These are phyloP conservation scores for Cornus controversa DNA, from an alignment of 148 eudicot species.

Conservation along the genomic window DNA sequence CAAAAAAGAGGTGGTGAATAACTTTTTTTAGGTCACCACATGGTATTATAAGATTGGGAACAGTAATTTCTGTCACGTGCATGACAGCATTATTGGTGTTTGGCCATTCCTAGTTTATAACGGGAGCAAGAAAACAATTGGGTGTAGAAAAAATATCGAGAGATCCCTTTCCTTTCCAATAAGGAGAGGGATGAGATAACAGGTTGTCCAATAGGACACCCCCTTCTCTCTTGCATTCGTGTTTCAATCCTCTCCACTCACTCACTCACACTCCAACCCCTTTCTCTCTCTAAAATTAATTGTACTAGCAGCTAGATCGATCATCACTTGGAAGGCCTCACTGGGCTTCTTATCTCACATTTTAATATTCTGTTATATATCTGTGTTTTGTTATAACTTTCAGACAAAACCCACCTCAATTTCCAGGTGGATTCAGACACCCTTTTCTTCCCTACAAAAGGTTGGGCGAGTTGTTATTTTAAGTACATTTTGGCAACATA, in stretches of 20 bases:
- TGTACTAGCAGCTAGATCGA: not conserved
- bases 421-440: slow-evolving; percentile 34
- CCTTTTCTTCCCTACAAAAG: slow-evolving; percentile 15
- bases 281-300: slow-evolving; percentile 1
- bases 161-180: slow-evolving; percentile 21
- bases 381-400: slow-evolving; percentile 14
- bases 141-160: not conserved
- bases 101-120: slow-evolving; percentile 21
- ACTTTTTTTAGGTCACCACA: too few relatives aligned
- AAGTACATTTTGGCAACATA: slow-evolving; percentile 3
- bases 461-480: slow-evolving; percentile 9
- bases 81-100: slow-evolving; percentile 27
- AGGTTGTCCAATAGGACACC: slow-evolving; percentile 14
- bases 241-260: slow-evolving; percentile 39
- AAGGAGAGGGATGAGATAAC: slow-evolving; percentile 25
- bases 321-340: too few relatives aligned
- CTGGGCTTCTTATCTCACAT: not conserved
- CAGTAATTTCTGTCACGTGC: slow-evolving; percentile 20
- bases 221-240: slow-evolving; percentile 17
- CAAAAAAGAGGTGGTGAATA: too few relatives aligned
- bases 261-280: slow-evolving; percentile 14
- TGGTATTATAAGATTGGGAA: not conserved
- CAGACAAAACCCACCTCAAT: slow-evolving; percentile 35
- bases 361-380: not conserved
- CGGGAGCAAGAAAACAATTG: slow-evolving; percentile 10